phyloP scores from a whole-genome alignment of 371 early-diverging fungal species.

The Mucor ambiguus region DNA sequence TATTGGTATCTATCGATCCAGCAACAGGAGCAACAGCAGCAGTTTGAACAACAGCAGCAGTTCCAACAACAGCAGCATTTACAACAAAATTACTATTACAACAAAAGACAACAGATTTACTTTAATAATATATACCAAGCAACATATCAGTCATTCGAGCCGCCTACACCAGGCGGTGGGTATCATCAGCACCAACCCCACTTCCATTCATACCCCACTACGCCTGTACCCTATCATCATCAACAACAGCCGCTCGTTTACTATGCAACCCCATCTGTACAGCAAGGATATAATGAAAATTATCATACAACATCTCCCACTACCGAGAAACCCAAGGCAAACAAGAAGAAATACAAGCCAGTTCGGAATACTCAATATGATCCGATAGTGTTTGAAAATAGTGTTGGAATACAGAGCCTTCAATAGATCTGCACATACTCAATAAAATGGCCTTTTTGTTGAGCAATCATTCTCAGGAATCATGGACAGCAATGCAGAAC shows the following conservation, averaged over 20 bases:
- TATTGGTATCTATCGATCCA: constrained; percentile 63
- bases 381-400: constrained; percentile 2
- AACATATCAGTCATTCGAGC: constrained; percentile 7
- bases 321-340: not conserved
- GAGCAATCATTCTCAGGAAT: not conserved
- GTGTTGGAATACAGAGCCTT: not conserved
- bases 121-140: constrained; percentile 10
- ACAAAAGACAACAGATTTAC: not conserved
- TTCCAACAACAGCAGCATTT: not conserved
- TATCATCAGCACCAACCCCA: constrained; percentile 5
- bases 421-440: not conserved
- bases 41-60: not conserved
- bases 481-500: not conserved
- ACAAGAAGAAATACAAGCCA: constrained; percentile 15
- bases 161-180: not conserved
- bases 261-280: not conserved
- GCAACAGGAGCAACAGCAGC: not conserved
- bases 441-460: not conserved
- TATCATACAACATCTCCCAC: not conserved
- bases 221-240: not conserved
- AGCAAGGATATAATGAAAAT: not conserved
- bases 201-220: not conserved
- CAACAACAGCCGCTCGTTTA: not conserved
- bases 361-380: constrained; percentile 15
- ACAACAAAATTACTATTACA: not conserved